Base-by-base conservation (phyloP, 768 basidiomycete species). In the Tylopilus plumbeoviolaceoides region DNA sequence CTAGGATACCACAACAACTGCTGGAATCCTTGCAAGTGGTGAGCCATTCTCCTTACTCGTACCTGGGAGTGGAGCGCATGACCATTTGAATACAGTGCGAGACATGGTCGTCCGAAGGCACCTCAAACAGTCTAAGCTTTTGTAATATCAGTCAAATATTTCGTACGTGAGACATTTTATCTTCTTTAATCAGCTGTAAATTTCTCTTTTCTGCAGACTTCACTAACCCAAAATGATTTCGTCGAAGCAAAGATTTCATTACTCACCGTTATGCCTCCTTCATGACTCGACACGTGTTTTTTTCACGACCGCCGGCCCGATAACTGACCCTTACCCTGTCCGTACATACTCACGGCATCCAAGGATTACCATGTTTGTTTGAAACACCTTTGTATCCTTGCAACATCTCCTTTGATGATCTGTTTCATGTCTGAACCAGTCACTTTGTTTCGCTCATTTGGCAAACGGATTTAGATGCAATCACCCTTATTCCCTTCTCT, bases 21-120 rank as follows among this genome's bases (percentile, higher is more conserved):
- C 81, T 9, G 87, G 87, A 28, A 89, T 89, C 51, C 84, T 89
- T 40, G 84, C 85, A 5, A 87, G 85, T 57, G 86, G 86, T 87
- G 48, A 56, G 84, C 14, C 14, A 28, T 30, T 42, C 17, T 15
- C 35, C 25, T 44, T 42, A 47, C 21, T 35, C 41, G 47, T 36
- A 44, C 54, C 10, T 25, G 31, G 7, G 50, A 39, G 40, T 33
- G 7, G 14, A 38, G n/a, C 25, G 31, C 39, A 4, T 54, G 11
- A 44, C 57, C 47, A 63, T 36, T 17, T 27, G 50, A 41, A 48
- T 25, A 44, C 59, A 88, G 88, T 90, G 46, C 78, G 87, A 36
- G 88, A 90, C 62, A 89, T 89, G 86, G 87, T 90, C 45, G 81
- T 89, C 35, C 82, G 88, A 42, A 83, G 88, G 59, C 85, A 89